Evolutionary conservation across 225 moss, liverwort and hornwort species (phyloP).

Genomic region (Ulota crispa): DNA sequence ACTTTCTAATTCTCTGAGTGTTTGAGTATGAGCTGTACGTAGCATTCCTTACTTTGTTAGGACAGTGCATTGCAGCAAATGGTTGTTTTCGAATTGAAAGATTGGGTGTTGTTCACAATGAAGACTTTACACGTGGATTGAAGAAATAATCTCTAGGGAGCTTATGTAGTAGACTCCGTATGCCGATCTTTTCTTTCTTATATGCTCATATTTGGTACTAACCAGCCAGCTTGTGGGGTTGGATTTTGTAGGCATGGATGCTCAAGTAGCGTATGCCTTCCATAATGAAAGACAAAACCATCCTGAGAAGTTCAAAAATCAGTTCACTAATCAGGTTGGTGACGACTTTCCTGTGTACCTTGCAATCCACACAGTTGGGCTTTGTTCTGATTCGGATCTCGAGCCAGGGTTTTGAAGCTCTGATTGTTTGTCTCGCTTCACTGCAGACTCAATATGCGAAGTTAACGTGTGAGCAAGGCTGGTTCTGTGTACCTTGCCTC

Average conservation of each 20-base stretch:
- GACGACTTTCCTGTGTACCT: not conserved
- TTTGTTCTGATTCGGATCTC: not conserved
- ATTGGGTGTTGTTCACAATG: too few species aligned
- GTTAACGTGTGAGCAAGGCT: constrained; percentile 65
- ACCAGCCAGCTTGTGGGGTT: not conserved
- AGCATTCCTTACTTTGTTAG: too few species aligned
- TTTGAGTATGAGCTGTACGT: not conserved
- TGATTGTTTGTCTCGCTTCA: constrained; percentile 1
- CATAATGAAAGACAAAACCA: constrained; percentile 58
- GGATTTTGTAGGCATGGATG: constrained; percentile 72
- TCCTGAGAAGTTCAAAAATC: constrained; percentile 84
- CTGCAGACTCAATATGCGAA: constrained; percentile 67
- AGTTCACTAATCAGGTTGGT: constrained; percentile 76
- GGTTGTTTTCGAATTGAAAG: too few species aligned
- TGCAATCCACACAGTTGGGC: not conserved
- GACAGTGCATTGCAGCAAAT: too few species aligned
- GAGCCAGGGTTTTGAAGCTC: not conserved
- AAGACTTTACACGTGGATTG: too few species aligned
- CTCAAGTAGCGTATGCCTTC: constrained; percentile 76
- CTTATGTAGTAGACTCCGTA: too few species aligned
- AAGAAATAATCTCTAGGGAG: too few species aligned
- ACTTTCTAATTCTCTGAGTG: not conserved
- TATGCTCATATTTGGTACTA: not conserved
- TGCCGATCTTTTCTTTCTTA: not conserved
- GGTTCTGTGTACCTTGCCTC: constrained; percentile 75